phyloP scores from a whole-genome alignment of 2,329 filamentous ascomycete species.

The Mollisiaceae sp. region DNA sequence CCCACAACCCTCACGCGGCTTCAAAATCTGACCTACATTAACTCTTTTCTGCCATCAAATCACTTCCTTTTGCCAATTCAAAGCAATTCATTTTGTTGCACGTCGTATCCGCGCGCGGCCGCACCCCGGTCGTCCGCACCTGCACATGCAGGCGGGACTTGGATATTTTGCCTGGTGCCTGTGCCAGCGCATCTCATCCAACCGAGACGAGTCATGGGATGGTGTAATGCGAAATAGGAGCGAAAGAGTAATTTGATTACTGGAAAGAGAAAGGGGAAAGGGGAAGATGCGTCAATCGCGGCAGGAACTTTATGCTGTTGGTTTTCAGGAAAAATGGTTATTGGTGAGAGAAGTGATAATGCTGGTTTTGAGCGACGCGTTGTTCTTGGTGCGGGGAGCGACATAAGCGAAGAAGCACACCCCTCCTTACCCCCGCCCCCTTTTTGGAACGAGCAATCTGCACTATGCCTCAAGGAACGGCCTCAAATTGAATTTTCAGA shows the following conservation, averaged over 20 bases:
- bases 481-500: too few species aligned
- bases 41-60: neutral
- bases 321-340: neutral
- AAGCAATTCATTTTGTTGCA: constrained; percentile 3
- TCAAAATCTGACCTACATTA: constrained; percentile 7
- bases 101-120: constrained; percentile 13
- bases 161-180: neutral
- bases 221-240: neutral
- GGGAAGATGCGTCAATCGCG: neutral
- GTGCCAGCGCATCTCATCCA: constrained; percentile 5
- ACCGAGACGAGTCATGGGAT: neutral
- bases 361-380: neutral
- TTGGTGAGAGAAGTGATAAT: neutral
- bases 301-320: constrained; percentile 3
- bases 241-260: neutral
- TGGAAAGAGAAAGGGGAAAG: neutral
- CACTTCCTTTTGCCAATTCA: constrained; percentile 2
- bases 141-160: neutral
- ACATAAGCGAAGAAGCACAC: neutral
- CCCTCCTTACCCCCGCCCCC: neutral
- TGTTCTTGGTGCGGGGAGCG: neutral
- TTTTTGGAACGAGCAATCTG: neutral
- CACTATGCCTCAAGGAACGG: too few species aligned
- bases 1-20: neutral
- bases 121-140: constrained; percentile 4